Conservation (phyloP, 306 rosid species). For the Cucurbita maxima region DNA sequence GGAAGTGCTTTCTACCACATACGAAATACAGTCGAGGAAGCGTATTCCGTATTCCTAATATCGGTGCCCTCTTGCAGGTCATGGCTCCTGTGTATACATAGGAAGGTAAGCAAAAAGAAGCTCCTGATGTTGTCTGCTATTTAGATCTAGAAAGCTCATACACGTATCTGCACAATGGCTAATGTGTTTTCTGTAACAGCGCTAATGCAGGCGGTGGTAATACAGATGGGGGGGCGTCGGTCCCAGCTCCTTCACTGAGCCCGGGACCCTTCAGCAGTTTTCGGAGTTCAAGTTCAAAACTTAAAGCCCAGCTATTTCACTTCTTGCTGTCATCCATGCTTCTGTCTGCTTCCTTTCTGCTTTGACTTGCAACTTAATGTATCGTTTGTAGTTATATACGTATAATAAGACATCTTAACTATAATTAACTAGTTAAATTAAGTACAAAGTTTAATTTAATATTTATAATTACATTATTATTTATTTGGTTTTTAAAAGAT, state of each 20-base stretch:
- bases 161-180: slow-evolving; percentile 7
- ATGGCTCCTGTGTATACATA: slow-evolving; percentile 54
- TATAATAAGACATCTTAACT: no score
- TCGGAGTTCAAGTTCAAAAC: slow-evolving; percentile 29
- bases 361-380: slow-evolving; percentile 11
- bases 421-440: no score
- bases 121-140: not conserved
- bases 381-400: no score
- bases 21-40: not conserved
- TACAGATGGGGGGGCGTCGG: slow-evolving; percentile 8
- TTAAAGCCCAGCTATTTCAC: slow-evolving; percentile 21
- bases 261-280: slow-evolving; percentile 25
- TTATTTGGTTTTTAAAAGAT: no score
- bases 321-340: slow-evolving; percentile 15
- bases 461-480: no score
- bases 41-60: not conserved
- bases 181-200: slow-evolving; percentile 25
- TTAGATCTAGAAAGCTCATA: not conserved
- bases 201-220: slow-evolving; percentile 25
- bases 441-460: no score
- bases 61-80: slow-evolving; percentile 34
- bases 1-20: not conserved
- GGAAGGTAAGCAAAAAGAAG: slow-evolving; percentile 51
- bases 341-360: slow-evolving; percentile 17
- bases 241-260: slow-evolving; percentile 17